phyloP scores from a whole-genome alignment of 176 grass and related monocot genomes.

The Calamus simplicifolius region DNA sequence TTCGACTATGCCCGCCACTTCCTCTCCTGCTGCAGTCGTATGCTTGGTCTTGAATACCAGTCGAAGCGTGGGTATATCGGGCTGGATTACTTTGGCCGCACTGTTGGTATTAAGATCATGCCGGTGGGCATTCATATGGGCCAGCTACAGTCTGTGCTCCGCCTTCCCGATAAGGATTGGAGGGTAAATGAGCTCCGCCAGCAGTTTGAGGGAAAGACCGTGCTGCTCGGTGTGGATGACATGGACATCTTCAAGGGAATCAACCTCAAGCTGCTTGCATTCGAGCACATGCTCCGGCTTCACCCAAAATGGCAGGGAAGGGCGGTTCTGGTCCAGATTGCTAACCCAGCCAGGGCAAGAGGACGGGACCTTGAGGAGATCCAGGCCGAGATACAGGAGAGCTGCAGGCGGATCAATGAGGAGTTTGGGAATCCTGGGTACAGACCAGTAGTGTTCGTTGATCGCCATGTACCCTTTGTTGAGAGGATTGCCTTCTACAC shows the following conservation, averaged over 20 bases:
- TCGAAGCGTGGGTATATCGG: slow-evolving; percentile 14
- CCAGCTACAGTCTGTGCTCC: slow-evolving; percentile 12
- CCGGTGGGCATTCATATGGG: slow-evolving; percentile 18
- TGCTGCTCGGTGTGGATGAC: slow-evolving; percentile 12
- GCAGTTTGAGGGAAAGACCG: slow-evolving; percentile 30
- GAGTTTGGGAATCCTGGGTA: slow-evolving; percentile 33
- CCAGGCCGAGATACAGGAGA: not conserved
- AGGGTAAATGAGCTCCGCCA: slow-evolving; percentile 28
- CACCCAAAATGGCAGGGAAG: slow-evolving; percentile 16
- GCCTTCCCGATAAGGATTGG: slow-evolving; percentile 36
- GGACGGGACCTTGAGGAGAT: slow-evolving; percentile 1
- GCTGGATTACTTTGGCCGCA: slow-evolving; percentile 10
- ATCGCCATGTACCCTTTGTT: slow-evolving; percentile 22
- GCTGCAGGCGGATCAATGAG: slow-evolving; percentile 30
- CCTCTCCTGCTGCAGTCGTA: slow-evolving; percentile 19
- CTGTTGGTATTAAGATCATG: slow-evolving; percentile 16
- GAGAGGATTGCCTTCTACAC: slow-evolving; percentile 54
- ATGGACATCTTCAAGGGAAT: slow-evolving; percentile 25
- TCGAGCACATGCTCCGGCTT: slow-evolving; percentile 10
- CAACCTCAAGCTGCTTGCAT: slow-evolving; percentile 11
- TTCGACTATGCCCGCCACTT: slow-evolving; percentile 22
- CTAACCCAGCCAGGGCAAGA: slow-evolving; percentile 6
- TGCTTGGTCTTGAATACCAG: slow-evolving; percentile 21
- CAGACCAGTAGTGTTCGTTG: slow-evolving; percentile 34
- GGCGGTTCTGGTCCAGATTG: slow-evolving; percentile 16